Evolutionary conservation across 2,329 filamentous ascomycete genomes (phyloP), one percentile per base, ranked within the genome.

Genomic region (Colletotrichum lini): DNA sequence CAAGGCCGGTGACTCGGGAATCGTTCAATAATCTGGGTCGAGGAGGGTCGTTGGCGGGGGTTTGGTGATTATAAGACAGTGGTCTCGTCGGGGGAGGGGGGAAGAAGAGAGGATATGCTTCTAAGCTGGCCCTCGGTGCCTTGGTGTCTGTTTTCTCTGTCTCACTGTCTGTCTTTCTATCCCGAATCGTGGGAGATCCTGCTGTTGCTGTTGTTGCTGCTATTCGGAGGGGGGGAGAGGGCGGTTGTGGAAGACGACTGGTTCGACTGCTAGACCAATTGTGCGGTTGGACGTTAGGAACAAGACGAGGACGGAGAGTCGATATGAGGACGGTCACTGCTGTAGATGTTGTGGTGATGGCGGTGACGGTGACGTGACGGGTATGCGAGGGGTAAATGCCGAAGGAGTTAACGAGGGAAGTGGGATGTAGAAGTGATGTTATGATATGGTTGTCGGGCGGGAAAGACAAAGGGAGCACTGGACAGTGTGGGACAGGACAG

Each of bases 351-450:
- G 23, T 26, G 26, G 26, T 26, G 26, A 26, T 26, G 26, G 3
- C 26, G 26, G 26, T 26, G 26, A 26, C 26, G 26, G 26, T 26
- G 26, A 26, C 26, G 26, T 26, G 26, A 26, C 26, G 26, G 26
- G 26, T 26, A 26, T 26, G 3, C 26, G 26, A 26, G 65, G 38
- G 3, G 52, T 67, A 71, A 71, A 58, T 58, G 38, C 64, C 68
- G 64, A 71, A 61, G 68, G 58, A 63, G 58, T 58, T 68, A 53
- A 67, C 56, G 52, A 57, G 16, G 30, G 42, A 56, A 40, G 58
- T 52, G 67, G 57, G 57, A 62, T 67, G 52, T 58, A 59, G 53
- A 71, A 45, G 65, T 47, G 44, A 71, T 63, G 64, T 68, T 71
- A 63, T 68, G 68, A 62, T 47, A 58, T 68, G 64, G 58, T 52